phyloP scores from a whole-genome alignment of 441 rosid genomes.

The Pelargonium exstipulatum region DNA sequence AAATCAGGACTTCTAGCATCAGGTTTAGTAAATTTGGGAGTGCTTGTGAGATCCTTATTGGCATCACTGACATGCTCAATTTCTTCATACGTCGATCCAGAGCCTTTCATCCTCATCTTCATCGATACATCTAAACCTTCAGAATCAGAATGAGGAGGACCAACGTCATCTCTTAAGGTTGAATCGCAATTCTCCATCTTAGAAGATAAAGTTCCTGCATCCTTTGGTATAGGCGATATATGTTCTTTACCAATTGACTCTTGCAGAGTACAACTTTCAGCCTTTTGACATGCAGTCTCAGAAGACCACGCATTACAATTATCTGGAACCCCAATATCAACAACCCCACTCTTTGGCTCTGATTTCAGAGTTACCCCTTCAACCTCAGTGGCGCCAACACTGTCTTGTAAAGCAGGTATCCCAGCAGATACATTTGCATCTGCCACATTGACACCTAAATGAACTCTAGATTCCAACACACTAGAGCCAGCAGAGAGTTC shows the following conservation, averaged over 20 bases:
- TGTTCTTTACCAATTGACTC: conserved; percentile 38
- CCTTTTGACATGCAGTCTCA: conserved; percentile 29
- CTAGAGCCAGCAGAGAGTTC: conserved; percentile 31
- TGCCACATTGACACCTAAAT: conserved; percentile 34
- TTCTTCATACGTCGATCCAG: conserved; percentile 36
- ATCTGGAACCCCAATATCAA: conserved; percentile 28
- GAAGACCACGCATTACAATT: conserved; percentile 27
- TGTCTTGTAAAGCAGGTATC: conserved; percentile 31
- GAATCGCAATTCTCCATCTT: conserved; percentile 7
- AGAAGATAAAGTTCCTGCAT: conserved; percentile 29
- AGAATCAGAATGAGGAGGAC: neutral
- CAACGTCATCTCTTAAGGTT: neutral
- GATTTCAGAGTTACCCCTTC: conserved; percentile 31
- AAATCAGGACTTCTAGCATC: conserved; percentile 36
- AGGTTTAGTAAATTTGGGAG: conserved; percentile 36
- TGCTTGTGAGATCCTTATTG: conserved; percentile 37
- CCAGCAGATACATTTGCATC: conserved; percentile 29
- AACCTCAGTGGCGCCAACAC: conserved; percentile 35
- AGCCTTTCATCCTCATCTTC: conserved; percentile 23
- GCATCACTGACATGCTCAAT: conserved; percentile 34
- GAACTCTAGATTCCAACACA: conserved; percentile 38
- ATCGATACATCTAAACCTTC: neutral
- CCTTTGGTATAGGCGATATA: conserved; percentile 29
- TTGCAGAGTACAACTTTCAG: conserved; percentile 30
- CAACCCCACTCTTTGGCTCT: conserved; percentile 29